Percentiles rank a stretch among this genome's conserved stretches.
Evolutionary conservation across 78 protist genomes (phyloP).

Genomic region (Parvularia atlantis): DNA sequence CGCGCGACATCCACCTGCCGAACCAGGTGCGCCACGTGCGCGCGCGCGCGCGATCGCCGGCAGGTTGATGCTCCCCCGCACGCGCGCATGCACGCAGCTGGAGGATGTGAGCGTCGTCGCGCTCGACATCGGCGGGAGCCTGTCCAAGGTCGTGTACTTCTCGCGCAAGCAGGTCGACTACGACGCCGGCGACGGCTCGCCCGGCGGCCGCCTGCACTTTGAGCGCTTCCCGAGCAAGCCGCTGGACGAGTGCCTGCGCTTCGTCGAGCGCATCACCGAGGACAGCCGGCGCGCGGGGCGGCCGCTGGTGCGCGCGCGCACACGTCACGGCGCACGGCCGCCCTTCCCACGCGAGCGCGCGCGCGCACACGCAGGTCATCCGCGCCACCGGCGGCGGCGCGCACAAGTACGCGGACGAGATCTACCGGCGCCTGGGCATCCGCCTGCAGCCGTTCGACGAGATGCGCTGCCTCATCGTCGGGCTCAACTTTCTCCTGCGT

Average conservation of each 20-base stretch:
- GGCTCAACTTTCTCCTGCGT: constrained; percentile 60
- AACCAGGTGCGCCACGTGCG: too few species aligned
- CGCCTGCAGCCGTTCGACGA: constrained; percentile 49
- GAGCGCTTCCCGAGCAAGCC: not conserved
- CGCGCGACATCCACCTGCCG: too few species aligned
- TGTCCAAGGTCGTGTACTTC: too few species aligned
- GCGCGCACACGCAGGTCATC: not conserved
- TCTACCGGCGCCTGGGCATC: constrained; percentile 31
- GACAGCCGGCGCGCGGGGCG: not conserved
- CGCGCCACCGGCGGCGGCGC: constrained; percentile 70
- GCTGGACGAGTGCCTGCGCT: not conserved
- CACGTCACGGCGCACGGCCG: not conserved
- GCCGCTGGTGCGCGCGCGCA: too few species aligned
- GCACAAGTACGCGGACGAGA: constrained; percentile 49
- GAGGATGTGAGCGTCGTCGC: too few species aligned
- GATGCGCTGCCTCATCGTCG: constrained; percentile 63
- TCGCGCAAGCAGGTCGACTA: too few species aligned
- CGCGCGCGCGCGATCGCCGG: too few species aligned
- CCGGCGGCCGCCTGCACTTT: not conserved
- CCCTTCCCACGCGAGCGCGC: not conserved
- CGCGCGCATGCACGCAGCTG: too few species aligned
- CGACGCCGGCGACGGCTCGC: not conserved
- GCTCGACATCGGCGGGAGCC: too few species aligned
- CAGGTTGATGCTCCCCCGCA: too few species aligned
- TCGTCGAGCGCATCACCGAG: not conserved